Conservation (phyloP, 2,329 filamentous ascomycete species). For the Geosmithia flava region DNA sequence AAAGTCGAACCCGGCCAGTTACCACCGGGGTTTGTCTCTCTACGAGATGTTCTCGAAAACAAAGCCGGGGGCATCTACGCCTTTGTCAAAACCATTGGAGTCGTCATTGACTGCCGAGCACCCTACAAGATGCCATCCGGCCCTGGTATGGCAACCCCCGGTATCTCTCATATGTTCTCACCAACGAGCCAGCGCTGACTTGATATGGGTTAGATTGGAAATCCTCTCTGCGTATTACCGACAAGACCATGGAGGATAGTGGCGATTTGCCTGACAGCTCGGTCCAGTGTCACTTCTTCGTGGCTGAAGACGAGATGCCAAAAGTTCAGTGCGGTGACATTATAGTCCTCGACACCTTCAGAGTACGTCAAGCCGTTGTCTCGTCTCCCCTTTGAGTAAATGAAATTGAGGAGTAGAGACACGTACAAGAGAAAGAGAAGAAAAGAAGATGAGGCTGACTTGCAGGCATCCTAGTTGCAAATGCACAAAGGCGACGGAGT, state of each 20-base stretch:
- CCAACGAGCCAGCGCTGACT: neutral
- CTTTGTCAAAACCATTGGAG: constrained; percentile 51
- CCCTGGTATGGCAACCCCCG: constrained; percentile 28
- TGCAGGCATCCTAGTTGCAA: constrained; percentile 24
- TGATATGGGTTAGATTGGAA: constrained; percentile 37
- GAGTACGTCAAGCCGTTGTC: constrained; percentile 22
- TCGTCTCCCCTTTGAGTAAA: too few species aligned
- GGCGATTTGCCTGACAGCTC: constrained; percentile 14
- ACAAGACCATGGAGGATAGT: constrained; percentile 32
- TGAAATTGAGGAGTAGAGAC: too few species aligned
- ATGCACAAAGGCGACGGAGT: constrained; percentile 6
- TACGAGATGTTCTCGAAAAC: constrained; percentile 13
- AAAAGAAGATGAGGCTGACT: neutral
- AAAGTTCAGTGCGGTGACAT: constrained; percentile 25
- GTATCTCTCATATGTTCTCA: neutral
- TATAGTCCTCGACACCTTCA: constrained; percentile 35
- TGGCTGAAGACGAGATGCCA: constrained; percentile 32
- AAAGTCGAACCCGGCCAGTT: neutral
- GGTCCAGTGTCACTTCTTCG: constrained; percentile 49
- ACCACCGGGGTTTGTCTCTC: constrained; percentile 1
- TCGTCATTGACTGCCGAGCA: constrained; percentile 53
- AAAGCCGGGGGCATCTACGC: constrained; percentile 7
- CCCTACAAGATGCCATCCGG: constrained; percentile 34
- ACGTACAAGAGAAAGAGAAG: too few species aligned
- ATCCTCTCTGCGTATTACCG: constrained; percentile 46